Evolutionary conservation across 331 rosid genomes (phyloP), one percentile per base, ranked within the genome.

Genomic region (Acacia concinna): DNA sequence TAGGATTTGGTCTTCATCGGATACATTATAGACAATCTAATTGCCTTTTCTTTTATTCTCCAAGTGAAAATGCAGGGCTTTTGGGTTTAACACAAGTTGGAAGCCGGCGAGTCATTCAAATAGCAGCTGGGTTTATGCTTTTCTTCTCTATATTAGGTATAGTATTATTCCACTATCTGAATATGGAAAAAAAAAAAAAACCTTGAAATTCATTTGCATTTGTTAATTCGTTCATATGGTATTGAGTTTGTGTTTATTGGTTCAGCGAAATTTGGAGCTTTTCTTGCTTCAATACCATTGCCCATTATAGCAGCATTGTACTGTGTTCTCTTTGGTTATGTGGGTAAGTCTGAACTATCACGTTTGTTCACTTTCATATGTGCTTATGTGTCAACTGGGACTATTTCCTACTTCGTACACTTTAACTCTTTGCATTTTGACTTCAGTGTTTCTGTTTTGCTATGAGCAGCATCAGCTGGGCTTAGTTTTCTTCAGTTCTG

Each of bases 41-140:
- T 73, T 38, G 9, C 41, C 17, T 32, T 76, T 38, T 57, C 65
- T 21, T 77, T 82, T 68, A 78, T 71, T 77, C 34, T 52, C n/a
- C 63, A 25, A 95, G 99, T 69, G 96, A 93, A 89, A 95, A 91
- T 87, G 99, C 94, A 72, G 99, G 97, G 69, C 92, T 95, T 28
- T 81, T 90, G 85, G 97, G 94, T 63, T 84, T 95, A 80, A 95
- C 97, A 12, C 81, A 85, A 21, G 79, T 91, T 77, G 97, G 98
- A 85, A 95, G 99, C 30, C 88, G 99, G 52, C 86, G 87, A 83
- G 98, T 92, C 77, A 6, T 91, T 79, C 94, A 93, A 85, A 85
- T 93, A 68, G 63, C 99, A 43, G 97, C 98, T 0, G 94, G 40
- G 28, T 93, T 95, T 81, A 95, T 95, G 99, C 8, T 95, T 52